A percentile compares a stretch with the other conserved stretches of the same genome.
These are phyloP conservation scores for Penicillium sp. DNA, from an alignment of 2,329 filamentous ascomycete genomes.

Conservation along the genomic window DNA sequence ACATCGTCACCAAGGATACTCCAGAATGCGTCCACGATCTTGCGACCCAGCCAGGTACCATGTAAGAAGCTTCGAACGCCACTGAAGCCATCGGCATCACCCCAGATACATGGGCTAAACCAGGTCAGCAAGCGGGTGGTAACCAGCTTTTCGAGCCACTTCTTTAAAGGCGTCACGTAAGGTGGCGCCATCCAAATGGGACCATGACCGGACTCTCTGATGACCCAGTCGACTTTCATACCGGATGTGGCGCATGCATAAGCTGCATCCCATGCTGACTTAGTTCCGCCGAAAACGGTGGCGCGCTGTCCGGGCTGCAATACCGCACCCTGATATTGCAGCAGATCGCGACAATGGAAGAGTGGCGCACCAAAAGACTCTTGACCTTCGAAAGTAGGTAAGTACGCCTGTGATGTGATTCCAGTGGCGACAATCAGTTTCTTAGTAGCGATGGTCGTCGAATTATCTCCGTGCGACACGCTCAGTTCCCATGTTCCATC, in stretches of 20 bases:
- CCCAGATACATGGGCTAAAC: constrained; percentile 73
- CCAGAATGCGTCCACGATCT: constrained; percentile 54
- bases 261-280: constrained; percentile 61
- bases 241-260: constrained; percentile 56
- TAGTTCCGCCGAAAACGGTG: constrained; percentile 58
- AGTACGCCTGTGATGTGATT: constrained; percentile 54
- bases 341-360: constrained; percentile 58
- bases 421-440: constrained; percentile 62
- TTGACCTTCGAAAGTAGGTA: constrained; percentile 51
- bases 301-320: constrained; percentile 33
- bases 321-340: constrained; percentile 32
- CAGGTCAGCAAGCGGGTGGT: constrained; percentile 66
- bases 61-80: constrained; percentile 49
- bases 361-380: constrained; percentile 52
- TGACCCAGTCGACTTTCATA: constrained; percentile 46
- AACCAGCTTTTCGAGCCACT: constrained; percentile 64
- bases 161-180: constrained; percentile 64
- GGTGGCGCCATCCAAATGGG: constrained; percentile 40
- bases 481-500: constrained; percentile 38
- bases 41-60: constrained; percentile 50
- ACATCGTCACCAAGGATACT: constrained; percentile 48
- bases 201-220: constrained; percentile 42
- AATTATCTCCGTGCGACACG: constrained; percentile 16
- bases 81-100: constrained; percentile 56
- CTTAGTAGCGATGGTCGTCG: constrained; percentile 26